Conservation (phyloP, 805 yeast species). For the Diddensiella caesifluorescens region DNA sequence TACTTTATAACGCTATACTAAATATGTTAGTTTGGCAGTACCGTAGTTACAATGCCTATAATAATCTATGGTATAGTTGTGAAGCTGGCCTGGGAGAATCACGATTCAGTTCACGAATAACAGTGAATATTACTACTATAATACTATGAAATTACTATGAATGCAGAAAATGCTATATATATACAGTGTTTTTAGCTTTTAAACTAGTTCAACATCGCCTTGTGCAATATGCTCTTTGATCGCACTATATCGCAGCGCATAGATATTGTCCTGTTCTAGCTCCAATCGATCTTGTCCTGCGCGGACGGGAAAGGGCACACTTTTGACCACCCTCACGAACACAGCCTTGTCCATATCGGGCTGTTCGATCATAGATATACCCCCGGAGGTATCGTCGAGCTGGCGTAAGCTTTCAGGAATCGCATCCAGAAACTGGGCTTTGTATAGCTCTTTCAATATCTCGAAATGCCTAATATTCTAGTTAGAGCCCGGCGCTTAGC, state of each 20-base stretch:
- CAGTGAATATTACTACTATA: too few species aligned
- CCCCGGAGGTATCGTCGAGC: conserved; percentile 66
- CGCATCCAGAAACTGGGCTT: conserved; percentile 56
- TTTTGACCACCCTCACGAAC: conserved; percentile 52
- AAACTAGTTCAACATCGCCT: conserved; percentile 43
- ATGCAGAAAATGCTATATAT: too few species aligned
- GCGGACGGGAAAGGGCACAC: conserved; percentile 36
- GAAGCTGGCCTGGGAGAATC: too few species aligned
- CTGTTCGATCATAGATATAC: conserved; percentile 58
- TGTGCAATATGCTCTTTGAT: conserved; percentile 38
- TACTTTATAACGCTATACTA: too few species aligned
- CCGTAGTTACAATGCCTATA: too few species aligned
- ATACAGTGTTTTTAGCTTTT: background rate
- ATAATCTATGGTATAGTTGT: too few species aligned
- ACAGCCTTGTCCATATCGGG: conserved; percentile 79
- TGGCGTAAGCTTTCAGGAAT: conserved; percentile 67
- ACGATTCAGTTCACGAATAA: too few species aligned
- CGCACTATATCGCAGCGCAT: conserved; percentile 64
- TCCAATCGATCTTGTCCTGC: conserved; percentile 48
- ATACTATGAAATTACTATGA: too few species aligned
- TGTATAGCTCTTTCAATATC: conserved; percentile 59
- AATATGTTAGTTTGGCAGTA: too few species aligned
- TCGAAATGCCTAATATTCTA: conserved; percentile 50
- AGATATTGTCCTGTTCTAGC: conserved; percentile 58
- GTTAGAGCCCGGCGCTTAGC: background rate